A percentile compares a stretch with the other conserved stretches of the same genome.
phyloP scores from a whole-genome alignment of 768 basidiomycete species.

The Leccinum sublutescens region DNA sequence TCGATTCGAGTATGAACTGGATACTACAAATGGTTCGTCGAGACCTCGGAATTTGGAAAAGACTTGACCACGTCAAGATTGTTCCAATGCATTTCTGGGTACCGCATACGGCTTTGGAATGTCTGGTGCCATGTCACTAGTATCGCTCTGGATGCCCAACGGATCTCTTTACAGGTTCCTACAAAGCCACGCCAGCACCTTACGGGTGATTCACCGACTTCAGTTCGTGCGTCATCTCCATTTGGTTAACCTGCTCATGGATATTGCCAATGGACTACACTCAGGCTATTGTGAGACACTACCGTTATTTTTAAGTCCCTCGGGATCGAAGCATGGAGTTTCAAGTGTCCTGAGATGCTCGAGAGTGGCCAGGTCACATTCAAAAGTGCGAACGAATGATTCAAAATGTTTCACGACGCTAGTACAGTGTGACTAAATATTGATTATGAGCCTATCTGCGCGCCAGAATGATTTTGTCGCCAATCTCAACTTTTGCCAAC shows the following conservation, averaged over 20 bases:
- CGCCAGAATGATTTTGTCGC: not conserved
- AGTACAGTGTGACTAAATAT: not conserved
- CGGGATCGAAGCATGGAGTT: slow-evolving; percentile 57
- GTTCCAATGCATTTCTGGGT: too few species aligned
- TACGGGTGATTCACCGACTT: too few species aligned
- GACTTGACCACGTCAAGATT: too few species aligned
- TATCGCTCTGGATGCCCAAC: too few species aligned
- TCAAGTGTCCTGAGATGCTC: slow-evolving; percentile 56
- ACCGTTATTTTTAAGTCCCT: slow-evolving; percentile 25
- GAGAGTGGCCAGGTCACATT: slow-evolving; percentile 52
- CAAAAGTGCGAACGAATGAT: slow-evolving; percentile 37
- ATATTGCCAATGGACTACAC: not conserved
- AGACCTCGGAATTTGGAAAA: too few species aligned
- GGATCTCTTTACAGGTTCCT: too few species aligned
- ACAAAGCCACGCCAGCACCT: too few species aligned
- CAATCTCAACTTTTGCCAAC: not conserved
- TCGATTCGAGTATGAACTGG: not conserved
- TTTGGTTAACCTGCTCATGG: not conserved
- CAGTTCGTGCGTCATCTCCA: not conserved
- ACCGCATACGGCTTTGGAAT: too few species aligned
- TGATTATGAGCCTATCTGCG: not conserved
- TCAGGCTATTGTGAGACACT: not conserved
- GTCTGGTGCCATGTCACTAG: too few species aligned
- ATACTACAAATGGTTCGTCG: not conserved
- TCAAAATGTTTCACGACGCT: not conserved